Evolutionary conservation across 345 rosid genomes (phyloP).

Genomic region (Jatropha curcas): DNA sequence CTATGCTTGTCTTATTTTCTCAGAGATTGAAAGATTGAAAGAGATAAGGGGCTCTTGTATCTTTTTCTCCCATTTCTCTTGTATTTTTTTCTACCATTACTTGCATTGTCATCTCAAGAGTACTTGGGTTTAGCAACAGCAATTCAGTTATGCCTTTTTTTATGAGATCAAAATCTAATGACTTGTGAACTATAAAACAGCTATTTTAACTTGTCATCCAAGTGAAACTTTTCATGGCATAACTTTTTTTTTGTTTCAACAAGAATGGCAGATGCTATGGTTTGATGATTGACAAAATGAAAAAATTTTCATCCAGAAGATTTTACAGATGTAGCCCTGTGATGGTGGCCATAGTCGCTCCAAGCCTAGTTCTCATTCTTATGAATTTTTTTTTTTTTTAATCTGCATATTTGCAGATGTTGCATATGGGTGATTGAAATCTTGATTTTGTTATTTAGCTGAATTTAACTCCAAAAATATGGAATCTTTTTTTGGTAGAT

Average conservation of each 20-base stretch:
- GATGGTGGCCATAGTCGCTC: background rate
- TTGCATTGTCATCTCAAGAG: background rate
- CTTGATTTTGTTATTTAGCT: background rate
- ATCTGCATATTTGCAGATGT: background rate
- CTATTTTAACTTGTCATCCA: background rate
- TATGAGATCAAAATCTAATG: background rate
- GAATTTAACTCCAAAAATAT: background rate
- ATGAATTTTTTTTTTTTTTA: background rate
- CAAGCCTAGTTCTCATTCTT: background rate
- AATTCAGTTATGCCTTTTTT: too few species aligned
- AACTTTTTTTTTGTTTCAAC: background rate
- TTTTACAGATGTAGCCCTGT: background rate
- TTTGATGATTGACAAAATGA: background rate
- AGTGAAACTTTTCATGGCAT: too few species aligned
- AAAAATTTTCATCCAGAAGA: background rate
- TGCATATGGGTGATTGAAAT: background rate
- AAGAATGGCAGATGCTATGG: background rate
- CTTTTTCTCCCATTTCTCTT: background rate
- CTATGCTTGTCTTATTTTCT: background rate
- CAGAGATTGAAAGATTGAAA: background rate
- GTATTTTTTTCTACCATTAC: background rate
- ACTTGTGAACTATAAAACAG: background rate
- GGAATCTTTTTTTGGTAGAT: constrained; percentile 50
- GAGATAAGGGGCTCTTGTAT: background rate
- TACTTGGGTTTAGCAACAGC: background rate